Base-by-base conservation (phyloP, 2,329 filamentous ascomycete genomes). In the Phaeosphaeriaceae sp. region DNA sequence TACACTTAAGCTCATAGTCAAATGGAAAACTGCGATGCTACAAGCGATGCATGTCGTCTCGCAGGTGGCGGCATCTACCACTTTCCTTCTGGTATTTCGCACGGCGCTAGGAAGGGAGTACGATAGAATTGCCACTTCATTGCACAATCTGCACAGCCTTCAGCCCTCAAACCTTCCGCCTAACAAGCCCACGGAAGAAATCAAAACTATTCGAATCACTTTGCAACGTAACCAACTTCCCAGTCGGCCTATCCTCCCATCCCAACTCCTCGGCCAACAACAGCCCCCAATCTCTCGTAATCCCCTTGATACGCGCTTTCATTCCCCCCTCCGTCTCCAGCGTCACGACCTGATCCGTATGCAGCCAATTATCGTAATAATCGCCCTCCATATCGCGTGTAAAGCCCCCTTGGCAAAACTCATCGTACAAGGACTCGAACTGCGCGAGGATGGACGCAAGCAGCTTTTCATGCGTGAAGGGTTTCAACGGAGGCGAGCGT, bases 171-270 rank as follows among this genome's bases (percentile, higher is more conserved):
- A 88, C 77, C 82, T 96, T 98, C 70, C 89, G 86, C 81, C 88
- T 92, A 20, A 99, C 81, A 69, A 99, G 73, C 0, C 95, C 95
- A 73, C 87, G 91, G 80, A 97, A 96, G 76, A 97, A 99, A 79
- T 99, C 95, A 81, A 99, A 99, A 76, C 93, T 97, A 73, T 99
- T 99, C 75, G 93, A 92, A 77, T 99, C 95, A 76, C 93, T 97
- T 82, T 97, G 93, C 78, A 99, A 79, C 68, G 90, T 87, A 86
- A 91, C 94, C 50, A 90, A 82, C 78, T 86, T 91, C 0, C 94
- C 93, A 0, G 91, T 97, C 1, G 84, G 81, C 53, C 88, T 82
- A 62, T 92, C 92, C 57, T 90, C 85, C 75, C 83, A 86, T 2
- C 88, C 89, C 53, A 96, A 77, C 82, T 98, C 93, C 77, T 97